phyloP scores from a whole-genome alignment of 495 filamentous ascomycete genomes.

The Alectoria sarmentosa region DNA sequence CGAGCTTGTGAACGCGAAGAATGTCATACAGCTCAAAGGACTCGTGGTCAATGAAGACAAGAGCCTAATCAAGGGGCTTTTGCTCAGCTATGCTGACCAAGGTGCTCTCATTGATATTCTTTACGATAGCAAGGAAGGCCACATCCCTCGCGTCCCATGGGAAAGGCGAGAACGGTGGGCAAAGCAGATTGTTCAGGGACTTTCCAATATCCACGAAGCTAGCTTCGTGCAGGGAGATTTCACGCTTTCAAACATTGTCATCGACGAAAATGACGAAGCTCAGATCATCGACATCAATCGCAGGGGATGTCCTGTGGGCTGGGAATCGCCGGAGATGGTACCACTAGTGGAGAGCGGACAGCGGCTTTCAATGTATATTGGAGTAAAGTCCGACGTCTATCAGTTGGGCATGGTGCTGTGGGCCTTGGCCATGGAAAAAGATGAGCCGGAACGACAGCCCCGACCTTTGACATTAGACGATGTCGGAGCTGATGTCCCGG shows the following conservation, averaged over 20 bases:
- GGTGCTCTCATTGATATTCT: slow-evolving; percentile 88
- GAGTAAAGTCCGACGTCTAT: slow-evolving; percentile 92
- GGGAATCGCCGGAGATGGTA: slow-evolving; percentile 93
- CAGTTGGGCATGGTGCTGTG: slow-evolving; percentile 97
- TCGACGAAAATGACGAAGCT: slow-evolving; percentile 76
- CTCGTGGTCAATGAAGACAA: slow-evolving; percentile 78
- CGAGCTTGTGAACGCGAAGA: slow-evolving; percentile 60
- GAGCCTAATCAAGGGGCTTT: slow-evolving; percentile 73
- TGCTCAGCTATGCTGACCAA: slow-evolving; percentile 83
- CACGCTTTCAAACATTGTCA: slow-evolving; percentile 93
- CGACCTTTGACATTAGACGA: slow-evolving; percentile 55
- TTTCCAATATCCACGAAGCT: slow-evolving; percentile 89
- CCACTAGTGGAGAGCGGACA: slow-evolving; percentile 85
- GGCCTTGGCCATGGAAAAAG: slow-evolving; percentile 78
- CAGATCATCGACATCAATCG: slow-evolving; percentile 99
- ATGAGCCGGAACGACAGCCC: slow-evolving; percentile 77
- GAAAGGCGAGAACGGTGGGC: slow-evolving; percentile 81
- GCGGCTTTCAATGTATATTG: slow-evolving; percentile 95
- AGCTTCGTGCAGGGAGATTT: slow-evolving; percentile 98
- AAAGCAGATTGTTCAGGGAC: slow-evolving; percentile 79
- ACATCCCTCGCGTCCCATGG: slow-evolving; percentile 52
- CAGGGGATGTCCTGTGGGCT: slow-evolving; percentile 89
- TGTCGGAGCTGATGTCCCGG: slow-evolving; percentile 41
- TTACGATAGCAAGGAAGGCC: slow-evolving; percentile 58
- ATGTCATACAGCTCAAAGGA: slow-evolving; percentile 83